Evolutionary conservation across 2,329 filamentous ascomycete species (phyloP).

Genomic region (Ilyonectria mors-panacis): DNA sequence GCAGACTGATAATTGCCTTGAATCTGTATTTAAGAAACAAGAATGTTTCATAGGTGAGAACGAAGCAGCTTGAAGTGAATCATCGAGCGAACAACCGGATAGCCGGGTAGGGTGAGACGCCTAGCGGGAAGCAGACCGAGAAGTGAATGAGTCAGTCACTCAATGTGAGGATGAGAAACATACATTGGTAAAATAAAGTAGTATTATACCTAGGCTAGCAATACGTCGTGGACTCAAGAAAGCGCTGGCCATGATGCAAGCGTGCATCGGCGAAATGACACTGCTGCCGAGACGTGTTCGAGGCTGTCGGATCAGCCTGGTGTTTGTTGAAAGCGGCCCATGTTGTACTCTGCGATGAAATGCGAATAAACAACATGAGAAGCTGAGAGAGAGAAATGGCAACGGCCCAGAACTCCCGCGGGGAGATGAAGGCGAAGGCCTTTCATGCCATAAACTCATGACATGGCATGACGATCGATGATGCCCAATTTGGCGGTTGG

Average conservation of each 20-base stretch:
- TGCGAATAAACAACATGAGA: too few species aligned
- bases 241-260: neutral
- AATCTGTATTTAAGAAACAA: neutral
- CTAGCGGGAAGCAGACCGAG: neutral
- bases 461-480: neutral
- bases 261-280: neutral
- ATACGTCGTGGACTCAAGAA: neutral
- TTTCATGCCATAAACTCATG: neutral
- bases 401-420: neutral
- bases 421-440: neutral
- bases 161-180: neutral
- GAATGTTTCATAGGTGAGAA: neutral
- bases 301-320: too few species aligned
- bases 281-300: too few species aligned
- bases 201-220: neutral
- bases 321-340: too few species aligned
- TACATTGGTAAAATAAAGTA: neutral
- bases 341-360: too few species aligned
- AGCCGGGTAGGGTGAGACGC: neutral
- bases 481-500: slow-evolving; percentile 1
- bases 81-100: neutral
- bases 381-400: too few species aligned
- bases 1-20: neutral
- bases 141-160: neutral
- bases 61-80: slow-evolving; percentile 12